Conservation (phyloP, 805 yeast genomes). For the Candida nitratophila region DNA sequence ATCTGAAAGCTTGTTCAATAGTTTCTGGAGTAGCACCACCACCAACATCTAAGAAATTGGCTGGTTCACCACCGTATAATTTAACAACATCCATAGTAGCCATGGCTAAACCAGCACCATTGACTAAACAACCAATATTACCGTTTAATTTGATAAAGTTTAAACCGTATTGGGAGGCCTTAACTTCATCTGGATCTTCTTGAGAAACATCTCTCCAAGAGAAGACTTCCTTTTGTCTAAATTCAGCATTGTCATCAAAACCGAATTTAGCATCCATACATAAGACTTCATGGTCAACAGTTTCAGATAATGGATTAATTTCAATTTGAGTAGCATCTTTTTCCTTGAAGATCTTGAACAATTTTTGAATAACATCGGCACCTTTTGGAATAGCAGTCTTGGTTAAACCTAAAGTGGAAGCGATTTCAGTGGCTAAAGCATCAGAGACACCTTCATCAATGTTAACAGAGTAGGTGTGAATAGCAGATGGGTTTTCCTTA, state of each 20-base stretch:
- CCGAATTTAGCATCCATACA: constrained; percentile 99
- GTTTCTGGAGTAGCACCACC: constrained; percentile 99
- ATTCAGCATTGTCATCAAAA: constrained; percentile 93
- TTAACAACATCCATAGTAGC: constrained; percentile 99
- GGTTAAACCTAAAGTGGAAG: constrained; percentile 77
- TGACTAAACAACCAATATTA: constrained; percentile 96
- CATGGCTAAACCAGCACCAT: constrained; percentile 99
- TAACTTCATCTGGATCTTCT: constrained; percentile 96
- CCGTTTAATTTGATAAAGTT: constrained; percentile 98
- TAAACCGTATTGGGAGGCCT: constrained; percentile 82
- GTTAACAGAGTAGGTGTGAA: constrained; percentile 78
- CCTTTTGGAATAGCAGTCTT: constrained; percentile 74
- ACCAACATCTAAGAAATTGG: constrained; percentile 99
- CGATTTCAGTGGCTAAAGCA: constrained; percentile 66
- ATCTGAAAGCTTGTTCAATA: constrained; percentile 91
- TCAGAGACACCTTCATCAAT: constrained; percentile 76
- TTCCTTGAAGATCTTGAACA: constrained; percentile 84
- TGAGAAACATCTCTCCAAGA: constrained; percentile 96
- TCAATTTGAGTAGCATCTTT: constrained; percentile 97
- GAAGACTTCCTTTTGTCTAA: constrained; percentile 92
- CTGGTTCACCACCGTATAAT: constrained; percentile 97
- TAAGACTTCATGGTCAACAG: constrained; percentile 80
- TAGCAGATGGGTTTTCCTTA: constrained; percentile 80
- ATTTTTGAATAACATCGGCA: constrained; percentile 76
- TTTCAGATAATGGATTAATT: constrained; percentile 96